phyloP scores from a whole-genome alignment of 192 early-diverging fungal species.

The Gamsiella multidivaricata region DNA sequence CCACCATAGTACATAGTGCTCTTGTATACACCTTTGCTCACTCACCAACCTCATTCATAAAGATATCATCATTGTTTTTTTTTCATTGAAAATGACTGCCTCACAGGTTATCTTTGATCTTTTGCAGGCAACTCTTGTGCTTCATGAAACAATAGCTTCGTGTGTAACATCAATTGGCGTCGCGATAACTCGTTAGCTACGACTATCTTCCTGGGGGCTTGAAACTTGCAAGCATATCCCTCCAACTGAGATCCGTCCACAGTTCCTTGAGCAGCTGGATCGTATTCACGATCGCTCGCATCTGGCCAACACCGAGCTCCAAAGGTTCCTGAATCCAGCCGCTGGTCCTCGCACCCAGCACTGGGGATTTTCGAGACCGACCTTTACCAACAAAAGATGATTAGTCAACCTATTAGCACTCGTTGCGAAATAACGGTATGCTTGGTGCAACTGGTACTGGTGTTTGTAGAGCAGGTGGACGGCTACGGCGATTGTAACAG shows the following conservation, averaged over 20 bases:
- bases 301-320: not conserved
- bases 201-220: not conserved
- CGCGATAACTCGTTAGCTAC: too few relatives aligned
- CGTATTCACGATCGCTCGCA: not conserved
- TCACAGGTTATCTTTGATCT: too few relatives aligned
- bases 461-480: not conserved
- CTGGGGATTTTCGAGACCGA: not conserved
- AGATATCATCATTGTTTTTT: too few relatives aligned
- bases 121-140: too few relatives aligned
- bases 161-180: too few relatives aligned
- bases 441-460: constrained; percentile 1
- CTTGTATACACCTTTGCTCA: too few relatives aligned
- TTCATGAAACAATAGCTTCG: too few relatives aligned
- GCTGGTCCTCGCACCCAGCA: not conserved
- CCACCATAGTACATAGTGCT: too few relatives aligned
- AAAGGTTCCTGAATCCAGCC: not conserved
- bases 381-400: not conserved
- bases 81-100: too few relatives aligned
- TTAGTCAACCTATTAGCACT: not conserved
- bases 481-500: not conserved
- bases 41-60: too few relatives aligned
- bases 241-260: not conserved
- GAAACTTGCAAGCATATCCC: not conserved
- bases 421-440: not conserved
- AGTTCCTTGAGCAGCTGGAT: not conserved